phyloP scores from a whole-genome alignment of 768 basidiomycete genomes.

The Tulasnella sp. region DNA sequence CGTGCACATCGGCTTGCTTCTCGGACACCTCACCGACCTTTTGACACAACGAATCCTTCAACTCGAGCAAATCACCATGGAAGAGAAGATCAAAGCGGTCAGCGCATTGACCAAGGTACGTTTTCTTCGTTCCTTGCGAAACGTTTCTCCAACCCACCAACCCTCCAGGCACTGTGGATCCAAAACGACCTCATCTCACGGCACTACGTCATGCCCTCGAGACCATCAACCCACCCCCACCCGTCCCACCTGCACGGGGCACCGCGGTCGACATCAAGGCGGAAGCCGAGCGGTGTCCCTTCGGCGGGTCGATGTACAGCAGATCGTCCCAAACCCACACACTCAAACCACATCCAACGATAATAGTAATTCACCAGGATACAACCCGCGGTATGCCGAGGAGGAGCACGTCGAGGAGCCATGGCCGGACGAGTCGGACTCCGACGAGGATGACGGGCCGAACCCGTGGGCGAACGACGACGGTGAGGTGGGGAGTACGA shows the following conservation, averaged over 20 bases:
- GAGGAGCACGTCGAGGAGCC: background rate
- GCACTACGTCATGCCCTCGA: slow-evolving; percentile 5
- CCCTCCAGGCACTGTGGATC: slow-evolving; percentile 5
- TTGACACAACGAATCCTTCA: background rate
- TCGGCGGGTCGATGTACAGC: background rate
- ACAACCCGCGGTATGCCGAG: background rate
- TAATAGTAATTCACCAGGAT: background rate
- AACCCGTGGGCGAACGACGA: background rate
- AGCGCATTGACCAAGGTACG: slow-evolving; percentile 3
- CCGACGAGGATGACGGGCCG: background rate
- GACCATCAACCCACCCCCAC: background rate
- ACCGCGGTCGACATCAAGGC: background rate
- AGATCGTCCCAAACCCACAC: background rate
- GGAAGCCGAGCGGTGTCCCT: background rate
- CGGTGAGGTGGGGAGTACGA: background rate
- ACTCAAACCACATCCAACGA: no score
- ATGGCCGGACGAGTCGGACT: background rate
- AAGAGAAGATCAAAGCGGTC: background rate
- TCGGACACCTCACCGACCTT: background rate
- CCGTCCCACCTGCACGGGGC: background rate
- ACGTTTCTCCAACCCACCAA: no score
- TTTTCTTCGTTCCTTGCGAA: no score
- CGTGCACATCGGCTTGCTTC: background rate
- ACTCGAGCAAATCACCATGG: background rate
- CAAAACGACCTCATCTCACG: slow-evolving; percentile 6